A percentile compares a stretch with the other conserved stretches of the same genome.
These are phyloP conservation scores for Chimonanthus praecox DNA, from an alignment of 164 flowering plant genomes.

Conservation along the genomic window DNA sequence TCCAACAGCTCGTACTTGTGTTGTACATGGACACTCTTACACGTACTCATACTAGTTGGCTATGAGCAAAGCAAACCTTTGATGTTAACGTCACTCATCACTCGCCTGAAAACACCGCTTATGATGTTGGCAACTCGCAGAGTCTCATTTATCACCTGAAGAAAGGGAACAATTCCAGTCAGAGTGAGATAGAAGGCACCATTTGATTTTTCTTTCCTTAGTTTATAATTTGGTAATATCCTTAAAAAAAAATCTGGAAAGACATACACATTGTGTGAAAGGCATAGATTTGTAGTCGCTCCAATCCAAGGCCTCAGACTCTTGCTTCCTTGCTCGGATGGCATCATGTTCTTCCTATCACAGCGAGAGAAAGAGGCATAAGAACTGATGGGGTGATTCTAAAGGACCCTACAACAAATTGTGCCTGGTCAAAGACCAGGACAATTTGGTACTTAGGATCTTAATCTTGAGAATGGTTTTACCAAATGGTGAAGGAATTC, in stretches of 20 bases:
- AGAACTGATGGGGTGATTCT: not conserved
- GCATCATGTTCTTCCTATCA: constrained; percentile 80
- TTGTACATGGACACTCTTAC: no score
- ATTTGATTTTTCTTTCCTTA: not conserved
- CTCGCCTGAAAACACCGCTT: constrained; percentile 84
- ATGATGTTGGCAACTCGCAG: constrained; percentile 85
- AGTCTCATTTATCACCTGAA: constrained; percentile 88
- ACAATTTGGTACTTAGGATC: no score
- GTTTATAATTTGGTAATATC: not conserved
- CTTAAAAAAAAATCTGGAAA: not conserved
- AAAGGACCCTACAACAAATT: no score
- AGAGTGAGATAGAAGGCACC: not conserved
- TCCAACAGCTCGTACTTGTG: no score
- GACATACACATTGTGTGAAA: constrained; percentile 90
- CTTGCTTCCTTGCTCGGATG: constrained; percentile 48
- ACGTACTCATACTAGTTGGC: no score
- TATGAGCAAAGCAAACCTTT: constrained; percentile 39
- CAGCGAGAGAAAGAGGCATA: not conserved
- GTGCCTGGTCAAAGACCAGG: no score
- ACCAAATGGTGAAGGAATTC: no score
- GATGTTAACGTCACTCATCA: constrained; percentile 54
- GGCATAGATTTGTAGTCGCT: constrained; percentile 88
- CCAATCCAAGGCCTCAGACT: constrained; percentile 51
- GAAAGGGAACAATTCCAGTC: not conserved
- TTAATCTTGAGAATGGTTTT: no score